These are phyloP conservation scores for Suhomyces coccinellae DNA, from an alignment of 1,139 yeast species.

Conservation along the genomic window DNA sequence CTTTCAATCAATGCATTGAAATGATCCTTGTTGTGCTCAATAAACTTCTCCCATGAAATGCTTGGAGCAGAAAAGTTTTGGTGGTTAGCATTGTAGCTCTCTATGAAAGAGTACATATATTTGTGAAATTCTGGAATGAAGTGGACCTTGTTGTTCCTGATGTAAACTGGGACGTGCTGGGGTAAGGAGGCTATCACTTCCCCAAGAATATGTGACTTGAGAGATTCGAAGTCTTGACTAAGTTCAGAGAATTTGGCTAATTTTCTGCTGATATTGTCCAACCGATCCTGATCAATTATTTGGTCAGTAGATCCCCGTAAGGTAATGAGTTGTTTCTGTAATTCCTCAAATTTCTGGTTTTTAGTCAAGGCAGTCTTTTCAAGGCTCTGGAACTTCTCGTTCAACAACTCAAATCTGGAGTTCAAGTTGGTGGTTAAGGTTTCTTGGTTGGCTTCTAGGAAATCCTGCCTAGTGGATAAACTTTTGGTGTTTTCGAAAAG, in stretches of 20 bases:
- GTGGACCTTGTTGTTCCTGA: slow-evolving; percentile 37
- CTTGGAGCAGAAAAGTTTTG: neutral
- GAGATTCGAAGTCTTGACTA: slow-evolving; percentile 21
- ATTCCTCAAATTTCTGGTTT: slow-evolving; percentile 13
- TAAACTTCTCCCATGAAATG: slow-evolving; percentile 26
- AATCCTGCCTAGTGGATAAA: slow-evolving; percentile 19
- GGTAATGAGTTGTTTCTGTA: slow-evolving; percentile 14
- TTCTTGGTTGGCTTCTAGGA: slow-evolving; percentile 18
- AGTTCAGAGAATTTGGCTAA: slow-evolving; percentile 20
- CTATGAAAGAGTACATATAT: slow-evolving; percentile 37
- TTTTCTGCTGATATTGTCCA: slow-evolving; percentile 23
- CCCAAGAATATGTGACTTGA: slow-evolving; percentile 24
- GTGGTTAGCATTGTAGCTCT: slow-evolving; percentile 25
- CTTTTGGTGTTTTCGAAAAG: slow-evolving; percentile 17
- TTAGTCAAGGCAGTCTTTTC: slow-evolving; percentile 12
- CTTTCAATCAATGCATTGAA: slow-evolving; percentile 21
- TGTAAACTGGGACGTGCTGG: slow-evolving; percentile 33
- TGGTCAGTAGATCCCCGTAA: slow-evolving; percentile 6
- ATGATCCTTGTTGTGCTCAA: slow-evolving; percentile 21
- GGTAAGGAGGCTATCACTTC: slow-evolving; percentile 30
- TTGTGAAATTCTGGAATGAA: slow-evolving; percentile 43
- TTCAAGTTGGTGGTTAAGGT: slow-evolving; percentile 16
- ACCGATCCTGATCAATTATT: slow-evolving; percentile 15
- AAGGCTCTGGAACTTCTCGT: slow-evolving; percentile 18
- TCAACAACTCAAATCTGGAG: slow-evolving; percentile 21